phyloP scores from a whole-genome alignment of 305 asterid species.

The Lippia alba region DNA sequence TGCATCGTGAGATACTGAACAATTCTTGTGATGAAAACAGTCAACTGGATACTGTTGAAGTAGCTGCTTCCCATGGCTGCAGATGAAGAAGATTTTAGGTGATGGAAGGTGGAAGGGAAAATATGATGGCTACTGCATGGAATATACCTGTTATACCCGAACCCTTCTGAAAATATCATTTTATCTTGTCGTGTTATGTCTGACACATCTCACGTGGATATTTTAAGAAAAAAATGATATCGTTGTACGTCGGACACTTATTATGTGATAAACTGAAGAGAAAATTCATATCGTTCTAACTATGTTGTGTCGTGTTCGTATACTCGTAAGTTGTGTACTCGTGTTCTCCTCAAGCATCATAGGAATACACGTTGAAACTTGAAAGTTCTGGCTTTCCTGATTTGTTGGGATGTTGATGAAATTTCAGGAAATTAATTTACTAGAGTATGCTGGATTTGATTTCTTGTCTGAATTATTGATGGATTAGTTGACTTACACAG shows the following conservation, averaged over 20 bases:
- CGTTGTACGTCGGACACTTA: too few species aligned
- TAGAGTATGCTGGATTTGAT: conserved; percentile 30
- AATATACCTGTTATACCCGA: too few species aligned
- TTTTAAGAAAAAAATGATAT: too few species aligned
- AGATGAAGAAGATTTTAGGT: background rate
- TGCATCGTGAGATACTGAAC: conserved; percentile 42
- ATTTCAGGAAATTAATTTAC: conserved; percentile 1
- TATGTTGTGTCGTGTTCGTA: too few species aligned
- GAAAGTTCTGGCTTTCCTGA: conserved; percentile 25
- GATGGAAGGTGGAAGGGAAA: conserved; percentile 17
- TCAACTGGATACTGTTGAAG: conserved; percentile 26
- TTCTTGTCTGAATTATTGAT: conserved; percentile 21
- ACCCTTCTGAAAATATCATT: too few species aligned
- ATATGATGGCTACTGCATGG: conserved; percentile 1
- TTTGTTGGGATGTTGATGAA: conserved; percentile 12
- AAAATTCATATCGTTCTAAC: too few species aligned
- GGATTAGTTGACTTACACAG: conserved; percentile 23
- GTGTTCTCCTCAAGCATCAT: too few species aligned
- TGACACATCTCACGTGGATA: too few species aligned
- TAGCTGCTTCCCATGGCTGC: conserved; percentile 40
- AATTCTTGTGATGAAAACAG: conserved; percentile 42
- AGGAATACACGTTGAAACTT: conserved; percentile 16
- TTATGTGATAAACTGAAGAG: too few species aligned
- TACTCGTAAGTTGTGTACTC: too few species aligned
- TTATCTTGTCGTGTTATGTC: too few species aligned